These are phyloP conservation scores for Rhododendron simsii DNA, from an alignment of 148 eudicot species.

Conservation along the genomic window DNA sequence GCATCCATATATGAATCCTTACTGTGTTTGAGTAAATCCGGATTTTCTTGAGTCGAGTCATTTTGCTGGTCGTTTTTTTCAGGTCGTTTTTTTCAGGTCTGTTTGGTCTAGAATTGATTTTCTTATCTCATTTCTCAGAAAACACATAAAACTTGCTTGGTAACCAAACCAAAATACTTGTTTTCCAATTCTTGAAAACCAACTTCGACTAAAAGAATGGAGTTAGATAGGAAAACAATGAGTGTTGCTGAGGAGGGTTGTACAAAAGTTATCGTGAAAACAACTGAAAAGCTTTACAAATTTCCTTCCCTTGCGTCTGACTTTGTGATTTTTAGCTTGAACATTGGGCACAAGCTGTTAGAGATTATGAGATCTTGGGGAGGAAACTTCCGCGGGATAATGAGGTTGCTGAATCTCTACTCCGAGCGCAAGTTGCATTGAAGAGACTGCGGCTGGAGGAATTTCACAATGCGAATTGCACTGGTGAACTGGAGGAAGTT, in stretches of 20 bases:
- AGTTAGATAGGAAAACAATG: background rate
- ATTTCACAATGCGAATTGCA: background rate
- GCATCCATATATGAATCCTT: background rate
- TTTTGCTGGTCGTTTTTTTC: background rate
- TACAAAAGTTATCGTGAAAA: background rate
- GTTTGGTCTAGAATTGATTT: background rate
- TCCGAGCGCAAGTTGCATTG: slow-evolving; percentile 23
- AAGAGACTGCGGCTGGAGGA: slow-evolving; percentile 16
- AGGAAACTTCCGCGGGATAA: slow-evolving; percentile 28
- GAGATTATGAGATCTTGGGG: slow-evolving; percentile 29
- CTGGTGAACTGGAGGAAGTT: background rate
- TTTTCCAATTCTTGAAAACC: background rate
- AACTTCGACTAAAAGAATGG: background rate
- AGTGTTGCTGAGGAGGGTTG: background rate
- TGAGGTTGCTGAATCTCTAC: slow-evolving; percentile 31
- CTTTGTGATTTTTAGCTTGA: slow-evolving; percentile 22
- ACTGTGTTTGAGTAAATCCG: background rate
- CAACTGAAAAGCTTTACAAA: background rate
- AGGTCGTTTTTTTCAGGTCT: background rate
- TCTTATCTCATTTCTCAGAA: background rate
- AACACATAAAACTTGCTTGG: background rate
- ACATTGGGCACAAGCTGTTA: slow-evolving; percentile 29
- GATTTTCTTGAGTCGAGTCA: background rate
- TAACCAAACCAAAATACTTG: background rate
- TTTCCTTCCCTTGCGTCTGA: background rate